Evolutionary conservation across 2,329 filamentous ascomycete genomes (phyloP).

Genomic region (Aotearoamyces nothofagi): DNA sequence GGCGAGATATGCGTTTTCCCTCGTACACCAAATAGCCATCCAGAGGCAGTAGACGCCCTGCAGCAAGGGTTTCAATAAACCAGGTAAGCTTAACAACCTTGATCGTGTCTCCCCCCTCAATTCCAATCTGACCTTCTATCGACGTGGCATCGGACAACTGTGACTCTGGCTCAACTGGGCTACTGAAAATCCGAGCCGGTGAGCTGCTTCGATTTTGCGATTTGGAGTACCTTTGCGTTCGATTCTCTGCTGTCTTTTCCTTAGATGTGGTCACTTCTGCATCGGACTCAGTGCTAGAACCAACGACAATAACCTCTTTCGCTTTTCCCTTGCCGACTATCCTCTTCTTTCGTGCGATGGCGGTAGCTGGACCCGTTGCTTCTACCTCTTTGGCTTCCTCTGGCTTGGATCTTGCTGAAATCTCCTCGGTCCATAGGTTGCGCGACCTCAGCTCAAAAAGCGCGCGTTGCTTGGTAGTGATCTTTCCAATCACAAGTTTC

Average conservation of each 20-base stretch:
- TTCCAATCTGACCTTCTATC: not conserved
- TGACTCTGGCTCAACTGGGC: not conserved
- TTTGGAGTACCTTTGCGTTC: not conserved
- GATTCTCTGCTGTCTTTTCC: conserved; percentile 4
- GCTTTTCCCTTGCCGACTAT: conserved; percentile 6
- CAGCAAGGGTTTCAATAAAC: conserved; percentile 36
- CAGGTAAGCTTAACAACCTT: conserved; percentile 43
- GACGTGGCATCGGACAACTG: not conserved
- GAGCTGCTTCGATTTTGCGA: not conserved
- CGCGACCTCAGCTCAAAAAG: conserved; percentile 59
- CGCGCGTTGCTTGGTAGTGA: conserved; percentile 55
- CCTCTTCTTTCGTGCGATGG: not conserved
- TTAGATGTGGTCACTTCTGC: too few species aligned
- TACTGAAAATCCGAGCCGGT: not conserved
- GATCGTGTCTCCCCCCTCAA: conserved; percentile 16
- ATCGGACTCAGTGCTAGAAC: conserved; percentile 22
- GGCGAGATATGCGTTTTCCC: conserved; percentile 20
- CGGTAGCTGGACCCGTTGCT: not conserved
- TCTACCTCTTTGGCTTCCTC: too few species aligned
- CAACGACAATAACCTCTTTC: conserved; percentile 4
- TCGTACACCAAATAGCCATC: conserved; percentile 38
- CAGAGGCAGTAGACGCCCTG: conserved; percentile 28
- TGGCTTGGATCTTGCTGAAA: conserved; percentile 4
- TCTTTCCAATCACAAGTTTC: conserved; percentile 57
- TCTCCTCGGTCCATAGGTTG: conserved; percentile 21